phyloP scores from a whole-genome alignment of 2,329 filamentous ascomycete genomes.

The Claviceps capensis region DNA sequence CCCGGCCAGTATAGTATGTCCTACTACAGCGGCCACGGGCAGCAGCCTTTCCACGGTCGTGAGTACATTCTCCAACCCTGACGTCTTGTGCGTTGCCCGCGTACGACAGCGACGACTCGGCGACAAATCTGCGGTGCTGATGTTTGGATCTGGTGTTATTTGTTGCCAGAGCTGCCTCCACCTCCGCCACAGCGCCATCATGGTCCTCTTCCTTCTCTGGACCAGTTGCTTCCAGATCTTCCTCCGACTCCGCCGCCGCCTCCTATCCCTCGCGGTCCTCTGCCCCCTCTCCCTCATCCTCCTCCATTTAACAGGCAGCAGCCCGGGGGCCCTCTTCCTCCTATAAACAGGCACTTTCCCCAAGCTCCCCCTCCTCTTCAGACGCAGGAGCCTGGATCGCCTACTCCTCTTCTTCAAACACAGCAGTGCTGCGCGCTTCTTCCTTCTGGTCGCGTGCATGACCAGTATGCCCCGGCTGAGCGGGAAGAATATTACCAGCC shows the following conservation, averaged over 20 bases:
- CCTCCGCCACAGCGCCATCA: constrained; percentile 13
- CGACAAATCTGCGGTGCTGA: not conserved
- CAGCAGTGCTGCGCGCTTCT: constrained; percentile 6
- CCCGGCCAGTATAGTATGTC: constrained; percentile 20
- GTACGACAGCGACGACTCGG: not conserved
- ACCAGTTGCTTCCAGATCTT: constrained; percentile 12
- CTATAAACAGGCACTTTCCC: not conserved
- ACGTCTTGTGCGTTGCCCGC: not conserved
- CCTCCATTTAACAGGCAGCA: not conserved
- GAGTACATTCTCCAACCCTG: constrained; percentile 11
- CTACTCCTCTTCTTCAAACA: not conserved
- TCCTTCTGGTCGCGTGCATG: constrained; percentile 10
- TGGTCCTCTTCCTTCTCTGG: not conserved
- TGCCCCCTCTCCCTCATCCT: not conserved
- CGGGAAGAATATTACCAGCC: constrained; percentile 18
- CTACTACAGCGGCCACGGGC: constrained; percentile 18
- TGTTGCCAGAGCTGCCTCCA: constrained; percentile 17
- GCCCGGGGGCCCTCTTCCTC: not conserved
- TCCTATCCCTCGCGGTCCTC: constrained; percentile 5
- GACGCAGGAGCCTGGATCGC: no score
- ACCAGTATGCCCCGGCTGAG: constrained; percentile 20
- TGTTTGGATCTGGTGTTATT: not conserved
- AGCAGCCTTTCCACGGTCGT: constrained; percentile 19
- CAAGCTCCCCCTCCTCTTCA: not conserved
- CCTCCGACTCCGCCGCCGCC: constrained; percentile 18